A percentile compares a stretch with the other conserved stretches of the same genome.
Evolutionary conservation across 2,329 filamentous ascomycete species (phyloP).

Genomic region (Neofusicoccum cordaticola): DNA sequence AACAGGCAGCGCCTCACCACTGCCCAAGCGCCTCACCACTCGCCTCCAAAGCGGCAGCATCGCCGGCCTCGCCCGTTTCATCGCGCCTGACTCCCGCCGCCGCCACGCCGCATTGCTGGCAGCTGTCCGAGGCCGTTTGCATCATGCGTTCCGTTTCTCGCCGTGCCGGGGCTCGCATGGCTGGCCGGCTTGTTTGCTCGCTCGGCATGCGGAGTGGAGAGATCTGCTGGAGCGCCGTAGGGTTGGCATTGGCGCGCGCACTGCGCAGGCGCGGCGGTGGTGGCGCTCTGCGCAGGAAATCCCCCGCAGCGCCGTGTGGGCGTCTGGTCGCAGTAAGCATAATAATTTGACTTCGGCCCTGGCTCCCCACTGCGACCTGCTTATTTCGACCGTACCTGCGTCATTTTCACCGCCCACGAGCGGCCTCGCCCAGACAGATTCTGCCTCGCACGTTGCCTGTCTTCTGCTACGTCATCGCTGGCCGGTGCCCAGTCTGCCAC

Average conservation of each 20-base stretch:
- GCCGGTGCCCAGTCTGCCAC: neutral
- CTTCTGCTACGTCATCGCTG: neutral
- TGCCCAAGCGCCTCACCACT: neutral
- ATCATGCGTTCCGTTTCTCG: neutral
- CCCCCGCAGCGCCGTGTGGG: too few species aligned
- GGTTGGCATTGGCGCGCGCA: neutral
- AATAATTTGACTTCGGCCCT: conserved; percentile 4
- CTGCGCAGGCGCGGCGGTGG: neutral
- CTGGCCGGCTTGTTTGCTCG: neutral
- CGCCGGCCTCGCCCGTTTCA: neutral
- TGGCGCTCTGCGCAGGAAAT: neutral
- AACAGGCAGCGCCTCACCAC: conserved; percentile 1
- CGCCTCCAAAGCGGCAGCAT: neutral
- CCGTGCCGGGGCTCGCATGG: neutral
- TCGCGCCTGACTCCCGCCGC: neutral
- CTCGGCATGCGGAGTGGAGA: neutral
- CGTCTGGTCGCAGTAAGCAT: conserved; percentile 1
- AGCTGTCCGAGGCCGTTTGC: neutral
- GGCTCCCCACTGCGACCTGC: neutral
- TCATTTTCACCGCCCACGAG: neutral
- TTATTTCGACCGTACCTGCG: conserved; percentile 10
- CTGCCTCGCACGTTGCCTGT: neutral
- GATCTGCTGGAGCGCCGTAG: neutral
- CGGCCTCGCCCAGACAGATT: neutral
- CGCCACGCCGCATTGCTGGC: neutral